Evolutionary conservation across 768 basidiomycete species (phyloP).

Genomic region (Sarcomyxa edulis): DNA sequence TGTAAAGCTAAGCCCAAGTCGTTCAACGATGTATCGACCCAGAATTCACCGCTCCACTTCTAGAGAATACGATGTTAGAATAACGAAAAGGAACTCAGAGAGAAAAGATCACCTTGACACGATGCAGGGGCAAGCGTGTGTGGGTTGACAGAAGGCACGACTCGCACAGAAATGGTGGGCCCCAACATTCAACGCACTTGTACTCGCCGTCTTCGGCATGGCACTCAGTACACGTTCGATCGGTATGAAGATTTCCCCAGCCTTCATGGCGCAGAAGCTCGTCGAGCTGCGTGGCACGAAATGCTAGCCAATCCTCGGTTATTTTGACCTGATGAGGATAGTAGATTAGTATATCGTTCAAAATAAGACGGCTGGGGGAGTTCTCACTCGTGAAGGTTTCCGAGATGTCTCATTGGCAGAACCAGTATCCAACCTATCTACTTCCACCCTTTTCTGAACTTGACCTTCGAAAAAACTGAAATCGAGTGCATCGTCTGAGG

Average conservation of each 20-base stretch:
- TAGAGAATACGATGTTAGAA: constrained; percentile 1
- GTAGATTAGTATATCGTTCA: no score
- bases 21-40: background rate
- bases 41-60: constrained; percentile 7
- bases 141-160: background rate
- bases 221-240: background rate
- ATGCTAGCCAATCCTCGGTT: constrained; percentile 3
- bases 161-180: background rate
- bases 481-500: no score
- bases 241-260: background rate
- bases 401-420: no score
- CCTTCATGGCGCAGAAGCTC: constrained; percentile 1
- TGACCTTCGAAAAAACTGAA: no score
- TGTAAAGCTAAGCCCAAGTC: constrained; percentile 6
- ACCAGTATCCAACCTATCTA: no score
- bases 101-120: background rate
- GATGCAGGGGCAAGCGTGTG: constrained; percentile 2
- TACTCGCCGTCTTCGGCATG: background rate
- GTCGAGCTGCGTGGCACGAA: constrained; percentile 1
- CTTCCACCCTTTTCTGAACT: no score
- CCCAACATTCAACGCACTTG: background rate
- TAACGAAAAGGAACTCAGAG: background rate
- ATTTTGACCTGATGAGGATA: no score
- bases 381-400: no score
- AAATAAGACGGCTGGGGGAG: no score